These are phyloP conservation scores for Artomyces pyxidatus DNA, from an alignment of 768 basidiomycete genomes.

Conservation along the genomic window DNA sequence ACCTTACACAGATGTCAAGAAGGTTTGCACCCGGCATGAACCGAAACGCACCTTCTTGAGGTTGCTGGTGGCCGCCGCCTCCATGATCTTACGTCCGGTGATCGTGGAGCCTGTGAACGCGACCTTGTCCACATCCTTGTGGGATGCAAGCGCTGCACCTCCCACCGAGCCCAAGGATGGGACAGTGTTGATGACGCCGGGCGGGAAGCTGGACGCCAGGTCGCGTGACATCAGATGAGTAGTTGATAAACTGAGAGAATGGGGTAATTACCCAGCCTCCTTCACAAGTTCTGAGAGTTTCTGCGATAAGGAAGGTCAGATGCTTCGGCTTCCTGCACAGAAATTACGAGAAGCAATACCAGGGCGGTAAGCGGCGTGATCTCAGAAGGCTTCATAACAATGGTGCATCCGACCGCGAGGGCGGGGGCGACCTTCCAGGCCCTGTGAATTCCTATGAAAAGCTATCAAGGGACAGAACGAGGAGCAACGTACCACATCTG, in stretches of 20 bases:
- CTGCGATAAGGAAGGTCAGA: slow-evolving; percentile 29
- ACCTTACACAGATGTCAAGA: slow-evolving; percentile 36
- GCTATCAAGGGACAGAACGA: not conserved
- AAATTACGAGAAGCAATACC: no score
- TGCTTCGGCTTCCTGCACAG: no score
- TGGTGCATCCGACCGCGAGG: slow-evolving; percentile 83
- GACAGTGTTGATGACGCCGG: slow-evolving; percentile 85
- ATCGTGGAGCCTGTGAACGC: slow-evolving; percentile 92
- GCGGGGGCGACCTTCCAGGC: slow-evolving; percentile 93
- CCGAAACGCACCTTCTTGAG: slow-evolving; percentile 66
- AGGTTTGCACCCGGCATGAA: not conserved
- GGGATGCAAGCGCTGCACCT: slow-evolving; percentile 77
- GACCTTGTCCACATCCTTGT: slow-evolving; percentile 85
- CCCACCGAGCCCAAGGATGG: slow-evolving; percentile 77
- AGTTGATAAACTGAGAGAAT: not conserved
- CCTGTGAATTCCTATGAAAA: slow-evolving; percentile 28
- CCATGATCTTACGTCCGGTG: slow-evolving; percentile 86
- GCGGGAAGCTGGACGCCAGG: slow-evolving; percentile 56
- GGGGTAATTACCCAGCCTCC: slow-evolving; percentile 67
- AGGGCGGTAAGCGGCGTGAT: slow-evolving; percentile 78
- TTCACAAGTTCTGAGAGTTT: slow-evolving; percentile 76
- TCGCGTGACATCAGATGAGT: slow-evolving; percentile 7
- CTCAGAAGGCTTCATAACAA: slow-evolving; percentile 94
- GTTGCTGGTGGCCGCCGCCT: slow-evolving; percentile 88
- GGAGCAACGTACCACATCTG: slow-evolving; percentile 56